A percentile compares a stretch with the other conserved stretches of the same genome.
Evolutionary conservation across 768 basidiomycete species (phyloP).

Genomic region (Russula sp.): DNA sequence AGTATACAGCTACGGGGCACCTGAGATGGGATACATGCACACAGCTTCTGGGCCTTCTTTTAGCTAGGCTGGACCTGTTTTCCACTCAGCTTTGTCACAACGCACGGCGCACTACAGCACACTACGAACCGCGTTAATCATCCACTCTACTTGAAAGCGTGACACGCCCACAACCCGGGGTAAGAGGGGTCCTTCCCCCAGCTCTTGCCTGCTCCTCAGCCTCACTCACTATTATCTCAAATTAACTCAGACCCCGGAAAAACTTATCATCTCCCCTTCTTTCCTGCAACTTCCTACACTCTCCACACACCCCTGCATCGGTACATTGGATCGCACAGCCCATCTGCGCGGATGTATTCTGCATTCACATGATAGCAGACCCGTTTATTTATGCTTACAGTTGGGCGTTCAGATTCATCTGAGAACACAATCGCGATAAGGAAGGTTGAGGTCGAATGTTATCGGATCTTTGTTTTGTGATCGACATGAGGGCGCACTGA

Average conservation of each 20-base stretch:
- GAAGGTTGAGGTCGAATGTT: background rate
- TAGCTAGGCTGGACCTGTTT: background rate
- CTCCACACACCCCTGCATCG: constrained; percentile 1
- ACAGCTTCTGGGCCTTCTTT: background rate
- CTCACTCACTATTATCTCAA: constrained; percentile 8
- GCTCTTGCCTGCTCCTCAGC: background rate
- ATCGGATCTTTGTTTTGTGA: constrained; percentile 8
- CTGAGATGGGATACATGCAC: background rate
- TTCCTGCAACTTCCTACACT: constrained; percentile 1
- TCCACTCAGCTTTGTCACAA: background rate
- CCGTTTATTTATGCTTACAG: constrained; percentile 18
- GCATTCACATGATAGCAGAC: background rate
- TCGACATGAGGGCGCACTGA: background rate
- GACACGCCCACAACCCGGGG: constrained; percentile 1
- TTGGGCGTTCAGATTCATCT: constrained; percentile 5
- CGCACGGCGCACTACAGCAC: background rate
- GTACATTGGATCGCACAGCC: constrained; percentile 12
- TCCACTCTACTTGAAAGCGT: background rate
- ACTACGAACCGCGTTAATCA: constrained; percentile 8
- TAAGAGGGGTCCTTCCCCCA: background rate
- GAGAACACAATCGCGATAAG: background rate
- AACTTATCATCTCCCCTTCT: constrained; percentile 2
- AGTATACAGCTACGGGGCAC: background rate
- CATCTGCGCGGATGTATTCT: constrained; percentile 17
- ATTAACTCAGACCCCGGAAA: constrained; percentile 16